phyloP scores from a whole-genome alignment of 2,329 filamentous ascomycete species.

The Aspergillus bombycis region DNA sequence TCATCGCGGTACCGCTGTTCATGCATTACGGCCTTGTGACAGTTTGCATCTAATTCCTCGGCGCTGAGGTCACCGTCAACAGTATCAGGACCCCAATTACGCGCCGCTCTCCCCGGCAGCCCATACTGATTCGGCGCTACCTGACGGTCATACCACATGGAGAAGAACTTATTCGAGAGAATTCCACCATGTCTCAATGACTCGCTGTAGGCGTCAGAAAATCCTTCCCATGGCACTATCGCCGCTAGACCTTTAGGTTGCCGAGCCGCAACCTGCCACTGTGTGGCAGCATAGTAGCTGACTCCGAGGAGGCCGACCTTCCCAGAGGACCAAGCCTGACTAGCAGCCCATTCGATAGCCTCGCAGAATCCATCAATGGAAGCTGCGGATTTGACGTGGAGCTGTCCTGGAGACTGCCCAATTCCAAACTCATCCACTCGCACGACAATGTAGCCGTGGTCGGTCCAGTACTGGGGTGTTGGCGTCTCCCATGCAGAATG shows the following conservation, averaged over 20 bases:
- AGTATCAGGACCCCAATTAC: background rate
- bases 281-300: background rate
- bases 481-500: constrained; percentile 63
- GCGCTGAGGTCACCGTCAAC: constrained; percentile 44
- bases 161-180: background rate
- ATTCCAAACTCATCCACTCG: constrained; percentile 55
- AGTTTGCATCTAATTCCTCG: constrained; percentile 13
- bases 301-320: background rate
- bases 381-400: background rate
- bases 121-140: background rate
- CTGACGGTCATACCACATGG: background rate
- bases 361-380: background rate
- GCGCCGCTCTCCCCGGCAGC: no score
- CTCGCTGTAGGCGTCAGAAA: background rate
- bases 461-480: constrained; percentile 58
- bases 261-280: background rate
- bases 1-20: constrained; percentile 58
- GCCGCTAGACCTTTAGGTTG: background rate
- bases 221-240: background rate
- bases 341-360: background rate
- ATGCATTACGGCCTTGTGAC: no score
- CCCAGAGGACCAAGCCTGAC: background rate
- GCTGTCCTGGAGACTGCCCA: background rate
- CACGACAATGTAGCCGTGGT: constrained; percentile 56
- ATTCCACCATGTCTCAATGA: background rate